Conservation (phyloP, 2,329 filamentous ascomycete genomes). For the Fonsecaea pugnacius region DNA sequence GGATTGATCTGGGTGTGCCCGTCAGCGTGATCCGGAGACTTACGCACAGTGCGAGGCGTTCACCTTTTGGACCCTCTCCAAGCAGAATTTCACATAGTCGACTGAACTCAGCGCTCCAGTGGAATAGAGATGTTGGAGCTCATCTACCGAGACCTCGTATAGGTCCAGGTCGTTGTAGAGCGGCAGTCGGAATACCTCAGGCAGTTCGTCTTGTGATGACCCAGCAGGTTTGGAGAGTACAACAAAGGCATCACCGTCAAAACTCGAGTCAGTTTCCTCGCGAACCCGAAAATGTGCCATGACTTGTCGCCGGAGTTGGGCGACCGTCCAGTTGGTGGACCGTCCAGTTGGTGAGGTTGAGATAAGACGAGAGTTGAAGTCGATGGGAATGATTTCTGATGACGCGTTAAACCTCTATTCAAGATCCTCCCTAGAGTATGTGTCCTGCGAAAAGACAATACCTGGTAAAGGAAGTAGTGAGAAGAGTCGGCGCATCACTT, state of each 20-base stretch:
- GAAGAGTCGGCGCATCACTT: not conserved
- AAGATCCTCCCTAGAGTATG: not conserved
- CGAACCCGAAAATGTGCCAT: not conserved
- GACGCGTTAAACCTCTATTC: not conserved
- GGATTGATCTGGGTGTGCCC: constrained; percentile 22
- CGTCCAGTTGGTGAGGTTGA: not conserved
- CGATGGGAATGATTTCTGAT: not conserved
- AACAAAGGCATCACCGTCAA: constrained; percentile 15
- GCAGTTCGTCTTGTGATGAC: constrained; percentile 22
- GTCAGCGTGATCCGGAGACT: not conserved
- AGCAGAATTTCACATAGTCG: constrained; percentile 34
- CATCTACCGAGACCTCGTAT: constrained; percentile 35
- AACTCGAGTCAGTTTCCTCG: not conserved
- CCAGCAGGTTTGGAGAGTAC: constrained; percentile 10
- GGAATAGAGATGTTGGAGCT: constrained; percentile 34
- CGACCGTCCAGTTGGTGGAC: not conserved
- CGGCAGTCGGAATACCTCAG: constrained; percentile 32
- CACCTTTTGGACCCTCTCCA: constrained; percentile 35
- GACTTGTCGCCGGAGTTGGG: not conserved
- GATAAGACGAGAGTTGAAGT: not conserved
- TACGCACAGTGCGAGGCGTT: not conserved
- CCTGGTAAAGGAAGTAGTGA: not conserved
- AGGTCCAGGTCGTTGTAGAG: constrained; percentile 31
- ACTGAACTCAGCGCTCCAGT: constrained; percentile 29
- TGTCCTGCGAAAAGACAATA: not conserved